phyloP scores from a whole-genome alignment of 78 protist genomes.

The Dictyostelium intermedium region DNA sequence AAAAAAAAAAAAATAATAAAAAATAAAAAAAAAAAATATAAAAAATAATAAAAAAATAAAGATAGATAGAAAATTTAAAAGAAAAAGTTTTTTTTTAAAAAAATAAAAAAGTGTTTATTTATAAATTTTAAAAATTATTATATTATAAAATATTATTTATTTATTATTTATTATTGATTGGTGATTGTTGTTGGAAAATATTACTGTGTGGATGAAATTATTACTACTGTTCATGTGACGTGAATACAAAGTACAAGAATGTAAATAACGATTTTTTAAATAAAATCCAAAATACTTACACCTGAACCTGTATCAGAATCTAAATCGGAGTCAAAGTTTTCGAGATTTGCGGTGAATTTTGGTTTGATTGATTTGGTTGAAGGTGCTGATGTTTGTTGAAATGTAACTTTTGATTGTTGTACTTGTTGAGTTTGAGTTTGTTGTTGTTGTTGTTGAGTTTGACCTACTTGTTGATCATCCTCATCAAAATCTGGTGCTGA shows the following conservation, averaged over 20 bases:
- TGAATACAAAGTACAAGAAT: not conserved
- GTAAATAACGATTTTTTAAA: not conserved
- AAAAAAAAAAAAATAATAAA: not conserved
- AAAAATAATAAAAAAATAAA: too few species aligned
- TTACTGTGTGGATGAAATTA: not conserved
- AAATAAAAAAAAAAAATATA: not conserved
- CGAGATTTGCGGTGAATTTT: conserved; percentile 53
- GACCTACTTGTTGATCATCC: conserved; percentile 2
- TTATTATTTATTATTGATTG: not conserved
- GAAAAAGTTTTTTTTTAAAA: not conserved
- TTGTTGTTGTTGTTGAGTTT: not conserved
- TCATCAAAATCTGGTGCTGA: conserved; percentile 52
- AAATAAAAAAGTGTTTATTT: not conserved
- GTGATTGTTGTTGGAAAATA: not conserved
- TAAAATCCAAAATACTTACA: not conserved
- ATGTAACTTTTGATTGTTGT: not conserved
- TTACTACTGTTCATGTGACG: not conserved
- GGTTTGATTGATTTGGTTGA: conserved; percentile 16
- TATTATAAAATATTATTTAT: not conserved
- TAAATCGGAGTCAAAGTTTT: not conserved
- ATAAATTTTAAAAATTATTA: conserved; percentile 5
- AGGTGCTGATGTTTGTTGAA: conserved; percentile 17
- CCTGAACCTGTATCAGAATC: not conserved
- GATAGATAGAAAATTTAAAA: not conserved
- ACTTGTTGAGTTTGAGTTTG: not conserved